Percentiles rank a stretch among this genome's conserved stretches.
Conservation (phyloP, 805 yeast species). For the Myxozyma geophila region DNA sequence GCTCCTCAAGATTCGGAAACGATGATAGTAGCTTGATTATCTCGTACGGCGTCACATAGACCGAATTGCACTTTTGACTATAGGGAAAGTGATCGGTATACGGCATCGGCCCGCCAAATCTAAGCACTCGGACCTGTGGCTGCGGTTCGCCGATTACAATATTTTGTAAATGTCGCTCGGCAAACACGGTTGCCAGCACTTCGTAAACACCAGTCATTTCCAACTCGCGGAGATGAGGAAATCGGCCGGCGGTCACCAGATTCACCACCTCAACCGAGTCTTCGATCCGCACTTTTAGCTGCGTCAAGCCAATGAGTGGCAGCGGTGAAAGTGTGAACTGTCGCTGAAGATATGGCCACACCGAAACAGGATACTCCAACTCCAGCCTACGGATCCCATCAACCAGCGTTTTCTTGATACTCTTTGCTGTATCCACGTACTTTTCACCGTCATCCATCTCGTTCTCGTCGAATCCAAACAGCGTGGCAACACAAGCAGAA, state of each 20-base stretch:
- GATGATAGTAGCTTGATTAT: not conserved
- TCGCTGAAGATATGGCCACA: slow-evolving; percentile 1
- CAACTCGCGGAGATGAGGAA: not conserved
- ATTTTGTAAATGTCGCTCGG: slow-evolving; percentile 7
- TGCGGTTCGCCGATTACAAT: not conserved
- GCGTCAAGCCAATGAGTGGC: not conserved
- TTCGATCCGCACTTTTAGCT: slow-evolving; percentile 4
- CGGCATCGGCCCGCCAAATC: slow-evolving; percentile 14
- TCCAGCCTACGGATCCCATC: not conserved
- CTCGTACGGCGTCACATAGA: not conserved
- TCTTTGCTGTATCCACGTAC: not conserved
- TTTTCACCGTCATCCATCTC: not conserved
- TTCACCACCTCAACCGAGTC: slow-evolving; percentile 1
- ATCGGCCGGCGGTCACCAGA: not conserved
- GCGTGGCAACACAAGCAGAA: slow-evolving; percentile 1
- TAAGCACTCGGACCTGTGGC: not conserved
- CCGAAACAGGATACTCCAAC: not conserved
- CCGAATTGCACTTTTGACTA: slow-evolving; percentile 9
- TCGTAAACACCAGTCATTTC: slow-evolving; percentile 9
- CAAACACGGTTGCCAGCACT: slow-evolving; percentile 2
- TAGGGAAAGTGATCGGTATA: slow-evolving; percentile 13
- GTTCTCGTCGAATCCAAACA: slow-evolving; percentile 4
- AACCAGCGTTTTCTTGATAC: not conserved
- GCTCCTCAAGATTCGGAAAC: slow-evolving; percentile 6
- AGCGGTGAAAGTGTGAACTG: not conserved